Percentiles rank a stretch among this genome's conserved stretches.
Evolutionary conservation across 2,329 filamentous ascomycete genomes (phyloP).

Genomic region (Phyllosticta paracitricarpa): DNA sequence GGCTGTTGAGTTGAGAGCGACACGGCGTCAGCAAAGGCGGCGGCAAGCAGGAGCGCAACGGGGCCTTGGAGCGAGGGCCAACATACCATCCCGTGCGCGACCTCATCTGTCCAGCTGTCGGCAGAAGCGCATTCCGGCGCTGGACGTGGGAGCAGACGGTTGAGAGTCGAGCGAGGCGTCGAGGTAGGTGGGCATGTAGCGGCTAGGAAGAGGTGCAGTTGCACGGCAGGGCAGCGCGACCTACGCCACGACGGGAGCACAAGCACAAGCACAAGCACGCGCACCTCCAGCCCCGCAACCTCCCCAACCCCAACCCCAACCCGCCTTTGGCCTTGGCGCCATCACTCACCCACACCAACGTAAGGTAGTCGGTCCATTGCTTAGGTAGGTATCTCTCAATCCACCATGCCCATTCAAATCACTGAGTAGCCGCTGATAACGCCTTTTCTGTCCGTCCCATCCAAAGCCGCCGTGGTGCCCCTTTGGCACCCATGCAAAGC

Average conservation of each 20-base stretch:
- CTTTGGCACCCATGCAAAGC: neutral
- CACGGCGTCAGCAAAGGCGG: conserved; percentile 3
- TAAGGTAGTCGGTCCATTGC: neutral
- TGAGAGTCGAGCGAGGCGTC: neutral
- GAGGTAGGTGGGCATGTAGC: neutral
- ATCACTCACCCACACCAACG: neutral
- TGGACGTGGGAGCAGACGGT: conserved; percentile 4
- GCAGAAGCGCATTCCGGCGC: conserved; percentile 10
- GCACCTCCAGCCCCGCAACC: neutral
- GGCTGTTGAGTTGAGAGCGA: conserved; percentile 15
- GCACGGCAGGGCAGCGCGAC: neutral
- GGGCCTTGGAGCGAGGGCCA: neutral
- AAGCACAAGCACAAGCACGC: conserved; percentile 1
- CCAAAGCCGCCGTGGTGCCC: neutral
- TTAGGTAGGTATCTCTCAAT: neutral
- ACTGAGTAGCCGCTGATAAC: neutral
- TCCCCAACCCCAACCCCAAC: too few relatives aligned
- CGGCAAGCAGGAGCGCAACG: conserved; percentile 5
- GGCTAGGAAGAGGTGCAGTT: neutral
- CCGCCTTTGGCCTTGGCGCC: neutral
- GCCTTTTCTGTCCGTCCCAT: neutral
- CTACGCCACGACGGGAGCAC: neutral
- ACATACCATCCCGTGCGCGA: conserved; percentile 31
- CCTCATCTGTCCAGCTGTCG: conserved; percentile 20
- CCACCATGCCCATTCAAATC: neutral